phyloP scores from a whole-genome alignment of 345 rosid genomes.

The Gossypium mustelinum region DNA sequence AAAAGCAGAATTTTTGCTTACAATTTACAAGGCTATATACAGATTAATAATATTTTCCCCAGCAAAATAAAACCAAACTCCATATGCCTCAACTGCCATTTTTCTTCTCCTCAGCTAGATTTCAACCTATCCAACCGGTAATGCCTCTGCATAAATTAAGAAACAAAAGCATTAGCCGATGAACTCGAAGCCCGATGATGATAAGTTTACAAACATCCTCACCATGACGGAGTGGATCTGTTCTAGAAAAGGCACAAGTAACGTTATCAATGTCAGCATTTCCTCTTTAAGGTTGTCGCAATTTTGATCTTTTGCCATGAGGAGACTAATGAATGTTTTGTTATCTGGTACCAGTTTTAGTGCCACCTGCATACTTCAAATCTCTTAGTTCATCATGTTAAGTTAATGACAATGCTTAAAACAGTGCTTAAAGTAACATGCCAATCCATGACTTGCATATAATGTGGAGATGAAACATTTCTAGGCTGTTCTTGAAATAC shows the following conservation, averaged over 20 bases:
- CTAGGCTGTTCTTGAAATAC: not conserved
- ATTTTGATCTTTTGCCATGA: slow-evolving; percentile 50
- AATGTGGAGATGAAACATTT: not conserved
- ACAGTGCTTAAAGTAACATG: not conserved
- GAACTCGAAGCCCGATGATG: not conserved
- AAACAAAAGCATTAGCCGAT: not conserved
- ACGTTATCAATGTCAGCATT: slow-evolving; percentile 46
- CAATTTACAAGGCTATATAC: slow-evolving; percentile 20
- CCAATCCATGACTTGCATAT: not conserved
- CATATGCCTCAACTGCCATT: slow-evolving; percentile 5
- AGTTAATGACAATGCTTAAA: not conserved
- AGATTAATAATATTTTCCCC: slow-evolving; percentile 18
- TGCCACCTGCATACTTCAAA: slow-evolving; percentile 49
- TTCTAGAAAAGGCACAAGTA: slow-evolving; percentile 53
- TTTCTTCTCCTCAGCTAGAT: slow-evolving; percentile 35
- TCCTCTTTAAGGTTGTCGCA: slow-evolving; percentile 51
- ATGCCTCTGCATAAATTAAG: slow-evolving; percentile 39
- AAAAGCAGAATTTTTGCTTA: slow-evolving; percentile 2
- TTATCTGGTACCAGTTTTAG: slow-evolving; percentile 68
- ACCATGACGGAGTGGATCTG: slow-evolving; percentile 66
- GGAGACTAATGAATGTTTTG: slow-evolving; percentile 50
- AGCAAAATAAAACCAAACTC: slow-evolving; percentile 14
- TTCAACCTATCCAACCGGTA: slow-evolving; percentile 56
- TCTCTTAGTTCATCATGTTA: not conserved
- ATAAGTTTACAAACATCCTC: slow-evolving; percentile 1